Conservation (phyloP, 2,329 filamentous ascomycete species). For the Trichoderma oligosporum region DNA sequence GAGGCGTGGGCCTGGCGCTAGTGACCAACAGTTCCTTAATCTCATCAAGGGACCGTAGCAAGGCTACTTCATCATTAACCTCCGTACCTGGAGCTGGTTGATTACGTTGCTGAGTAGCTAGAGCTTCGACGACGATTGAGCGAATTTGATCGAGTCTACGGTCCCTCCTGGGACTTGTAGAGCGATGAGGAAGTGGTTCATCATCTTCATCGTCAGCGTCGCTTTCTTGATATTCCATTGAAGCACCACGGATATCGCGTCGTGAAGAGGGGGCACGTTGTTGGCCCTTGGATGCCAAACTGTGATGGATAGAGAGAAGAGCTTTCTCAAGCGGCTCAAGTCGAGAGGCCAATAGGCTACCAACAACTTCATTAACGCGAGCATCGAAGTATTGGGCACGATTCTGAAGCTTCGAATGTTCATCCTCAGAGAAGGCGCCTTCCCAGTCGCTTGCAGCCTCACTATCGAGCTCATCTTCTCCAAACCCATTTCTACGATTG, state of each 20-base stretch:
- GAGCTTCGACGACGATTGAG: constrained; percentile 66
- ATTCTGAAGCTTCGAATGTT: constrained; percentile 77
- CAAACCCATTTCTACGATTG: constrained; percentile 47
- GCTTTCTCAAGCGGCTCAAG: constrained; percentile 77
- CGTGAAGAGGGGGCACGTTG: constrained; percentile 53
- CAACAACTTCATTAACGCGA: constrained; percentile 83
- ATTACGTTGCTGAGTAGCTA: constrained; percentile 54
- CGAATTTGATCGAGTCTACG: constrained; percentile 80
- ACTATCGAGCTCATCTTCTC: constrained; percentile 41
- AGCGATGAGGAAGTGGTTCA: constrained; percentile 60
- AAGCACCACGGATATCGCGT: constrained; percentile 61
- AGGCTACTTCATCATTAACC: constrained; percentile 41
- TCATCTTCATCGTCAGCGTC: constrained; percentile 96
- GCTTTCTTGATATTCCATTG: constrained; percentile 70
- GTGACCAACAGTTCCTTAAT: constrained; percentile 50
- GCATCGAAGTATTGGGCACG: constrained; percentile 86
- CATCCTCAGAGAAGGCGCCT: constrained; percentile 73
- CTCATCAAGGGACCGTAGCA: constrained; percentile 65
- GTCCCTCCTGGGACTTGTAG: constrained; percentile 73
- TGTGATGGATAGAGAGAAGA: constrained; percentile 71
- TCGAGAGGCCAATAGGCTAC: constrained; percentile 68
- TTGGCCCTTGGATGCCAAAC: constrained; percentile 56
- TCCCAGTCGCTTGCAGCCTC: constrained; percentile 88
- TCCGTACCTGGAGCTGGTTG: constrained; percentile 31
- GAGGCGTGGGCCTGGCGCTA: constrained; percentile 13